phyloP scores from a whole-genome alignment of 257 asterid species.

The Plantago elongata region DNA sequence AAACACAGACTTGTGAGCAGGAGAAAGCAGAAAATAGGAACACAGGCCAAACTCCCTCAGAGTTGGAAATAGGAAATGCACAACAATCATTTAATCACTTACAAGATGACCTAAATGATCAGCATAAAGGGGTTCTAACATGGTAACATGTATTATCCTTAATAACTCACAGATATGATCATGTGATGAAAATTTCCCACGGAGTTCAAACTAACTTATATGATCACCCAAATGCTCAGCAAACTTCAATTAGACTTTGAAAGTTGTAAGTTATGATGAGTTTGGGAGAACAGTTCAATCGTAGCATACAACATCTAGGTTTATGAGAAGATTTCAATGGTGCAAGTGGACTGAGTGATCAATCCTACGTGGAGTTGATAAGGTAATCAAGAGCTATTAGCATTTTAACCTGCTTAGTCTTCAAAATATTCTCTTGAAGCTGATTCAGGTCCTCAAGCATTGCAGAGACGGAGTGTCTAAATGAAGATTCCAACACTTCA shows the following conservation, averaged over 20 bases:
- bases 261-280: no score
- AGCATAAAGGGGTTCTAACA: neutral
- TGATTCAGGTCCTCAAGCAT: constrained; percentile 61
- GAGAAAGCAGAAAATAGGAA: neutral
- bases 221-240: no score
- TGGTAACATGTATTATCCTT: neutral
- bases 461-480: constrained; percentile 68
- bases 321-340: no score
- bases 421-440: constrained; percentile 76
- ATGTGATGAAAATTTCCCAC: no score
- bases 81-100: no score
- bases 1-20: constrained; percentile 6
- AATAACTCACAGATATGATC: no score
- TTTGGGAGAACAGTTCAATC: no score
- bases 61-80: no score
- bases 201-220: no score
- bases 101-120: neutral
- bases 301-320: no score
- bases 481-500: constrained; percentile 85
- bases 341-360: neutral
- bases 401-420: constrained; percentile 77
- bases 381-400: constrained; percentile 16
- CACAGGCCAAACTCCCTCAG: no score
- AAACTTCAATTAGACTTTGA: no score
- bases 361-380: neutral